A percentile compares a stretch with the other conserved stretches of the same genome.
phyloP scores from a whole-genome alignment of 345 rosid species.

The Syzygium grande region DNA sequence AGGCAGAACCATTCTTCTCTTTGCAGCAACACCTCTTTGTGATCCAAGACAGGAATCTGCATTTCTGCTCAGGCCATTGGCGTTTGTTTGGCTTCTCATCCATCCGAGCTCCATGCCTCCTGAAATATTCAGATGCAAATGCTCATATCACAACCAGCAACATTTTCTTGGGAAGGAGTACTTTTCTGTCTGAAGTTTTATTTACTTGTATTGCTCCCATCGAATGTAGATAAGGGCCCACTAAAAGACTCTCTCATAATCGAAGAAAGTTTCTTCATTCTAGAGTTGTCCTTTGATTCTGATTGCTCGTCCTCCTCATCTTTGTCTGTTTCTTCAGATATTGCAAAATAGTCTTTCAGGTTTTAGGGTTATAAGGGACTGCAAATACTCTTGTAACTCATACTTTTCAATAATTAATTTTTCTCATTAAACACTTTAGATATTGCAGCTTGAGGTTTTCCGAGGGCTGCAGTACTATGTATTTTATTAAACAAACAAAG shows the following conservation, averaged over 20 bases:
- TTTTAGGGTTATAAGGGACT: no score
- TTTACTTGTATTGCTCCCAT: conserved; percentile 43
- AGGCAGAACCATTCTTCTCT: conserved; percentile 54
- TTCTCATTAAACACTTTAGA: no score
- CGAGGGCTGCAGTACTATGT: neutral
- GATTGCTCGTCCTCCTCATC: conserved; percentile 21
- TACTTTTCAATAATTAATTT: no score
- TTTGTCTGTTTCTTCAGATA: conserved; percentile 40
- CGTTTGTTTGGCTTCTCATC: conserved; percentile 20
- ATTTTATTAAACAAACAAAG: neutral
- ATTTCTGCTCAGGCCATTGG: conserved; percentile 15
- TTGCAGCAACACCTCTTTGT: conserved; percentile 23
- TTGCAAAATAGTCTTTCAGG: no score
- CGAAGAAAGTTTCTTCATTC: conserved; percentile 15
- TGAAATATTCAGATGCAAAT: conserved; percentile 1
- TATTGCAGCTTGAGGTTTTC: conserved; percentile 45
- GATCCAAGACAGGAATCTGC: conserved; percentile 12
- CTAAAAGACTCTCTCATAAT: conserved; percentile 13
- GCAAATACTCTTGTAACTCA: no score
- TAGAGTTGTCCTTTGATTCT: conserved; percentile 19
- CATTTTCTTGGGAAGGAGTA: neutral
- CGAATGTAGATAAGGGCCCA: conserved; percentile 24
- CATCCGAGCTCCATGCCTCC: conserved; percentile 32
- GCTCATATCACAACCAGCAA: neutral
- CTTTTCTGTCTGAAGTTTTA: neutral